Base-by-base conservation (phyloP, 495 filamentous ascomycete species). In the Hypoxylon perforatum region DNA sequence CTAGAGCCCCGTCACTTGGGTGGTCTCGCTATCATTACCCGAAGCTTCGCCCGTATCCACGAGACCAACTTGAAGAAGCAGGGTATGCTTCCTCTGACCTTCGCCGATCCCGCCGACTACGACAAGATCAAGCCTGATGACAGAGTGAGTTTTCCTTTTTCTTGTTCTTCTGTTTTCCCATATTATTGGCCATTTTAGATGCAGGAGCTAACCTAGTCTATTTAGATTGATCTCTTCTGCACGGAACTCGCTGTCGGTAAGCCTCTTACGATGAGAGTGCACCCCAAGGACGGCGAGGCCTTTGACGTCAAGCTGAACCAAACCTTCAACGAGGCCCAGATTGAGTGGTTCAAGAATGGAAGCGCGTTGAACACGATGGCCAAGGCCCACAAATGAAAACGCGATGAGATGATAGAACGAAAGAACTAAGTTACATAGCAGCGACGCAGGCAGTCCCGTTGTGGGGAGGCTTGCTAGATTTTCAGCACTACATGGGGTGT, bases 31-130 rank as follows among this genome's bases (percentile, higher is more conserved):
- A 96, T 99, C 87, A 96, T 99, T 80, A 94, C 91, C 78, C 89
- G 92, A 75, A 91, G 87, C 72, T 99, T 99, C 78, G 95, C 95
- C 74, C 96, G 95, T 91, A 99, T 99, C 76, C 95, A 99, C 87
- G 95, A 99, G 85, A 99, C 95, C 84, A 99, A 99, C 87, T 82
- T 99, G 84, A 99, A 99, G 92, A 99, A 99, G 90, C 95, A 99
- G 87, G 95, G 95, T 83, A 95, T 99, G 93, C 92, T 99, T 82
- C 95, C 95, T 73, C 86, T 99, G 50, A 97, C 93, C 69, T 99
- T 99, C 82, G 76, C 87, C 53, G 89, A 97, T 75, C 95, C 96
- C 22, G 96, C 89, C 76, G 95, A 99, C 80, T 99, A 99, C 80
- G 95, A 99, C 78, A 95, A 91, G 85, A 96, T 99, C 82, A 85